Evolutionary conservation across 2,329 filamentous ascomycete species (phyloP), one percentile per base, ranked within the genome.

Genomic region (Neofusicoccum sp.): DNA sequence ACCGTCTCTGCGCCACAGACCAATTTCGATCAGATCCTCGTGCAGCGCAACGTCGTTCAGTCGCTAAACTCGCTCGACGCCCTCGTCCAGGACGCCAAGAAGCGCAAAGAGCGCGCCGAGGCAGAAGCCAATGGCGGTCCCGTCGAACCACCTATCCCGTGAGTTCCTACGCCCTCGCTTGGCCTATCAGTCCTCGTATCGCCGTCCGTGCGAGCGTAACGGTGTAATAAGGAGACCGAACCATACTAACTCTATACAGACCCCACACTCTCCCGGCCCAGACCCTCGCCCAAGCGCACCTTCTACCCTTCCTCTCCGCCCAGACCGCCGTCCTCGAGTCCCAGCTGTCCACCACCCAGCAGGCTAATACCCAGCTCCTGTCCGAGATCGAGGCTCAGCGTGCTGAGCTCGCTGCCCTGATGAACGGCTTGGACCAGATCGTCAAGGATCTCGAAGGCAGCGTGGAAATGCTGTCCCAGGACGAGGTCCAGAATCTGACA

Each of bases 21-120:
- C 59, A 84, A 88, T 67, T 89, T 89, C 71, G 84, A 87, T n/a
- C 80, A 81, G 50, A 85, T 89, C 62, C 68, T 88, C 64, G 73
- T 72, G 34, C 83, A 87, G 68, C 74, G 85, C 58, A 78, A 84
- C 64, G 85, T 87, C 1, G 78, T 89, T 5, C 73, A 77, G 64
- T 80, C 83, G 28, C 74, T 89, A 66, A 89, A 89, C 71, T 84
- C 85, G 62, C 76, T 89, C 66, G 87, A 89, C 70, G 76, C 80
- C 41, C 76, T 87, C 66, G 81, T 89, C 33, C 82, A 81, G 33
- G 86, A 88, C 66, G 87, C 86, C 9, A 83, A 80, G 68, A 72
- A 74, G 66, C 77, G 85, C 66, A 85, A 80, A 72, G 79, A 80
- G 61, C 72, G 71, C 56, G 77, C 76, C 1, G 69, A 79, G 71